Evolutionary conservation across 2,329 filamentous ascomycete species (phyloP).

Genomic region (Xenoacremonium recifei): DNA sequence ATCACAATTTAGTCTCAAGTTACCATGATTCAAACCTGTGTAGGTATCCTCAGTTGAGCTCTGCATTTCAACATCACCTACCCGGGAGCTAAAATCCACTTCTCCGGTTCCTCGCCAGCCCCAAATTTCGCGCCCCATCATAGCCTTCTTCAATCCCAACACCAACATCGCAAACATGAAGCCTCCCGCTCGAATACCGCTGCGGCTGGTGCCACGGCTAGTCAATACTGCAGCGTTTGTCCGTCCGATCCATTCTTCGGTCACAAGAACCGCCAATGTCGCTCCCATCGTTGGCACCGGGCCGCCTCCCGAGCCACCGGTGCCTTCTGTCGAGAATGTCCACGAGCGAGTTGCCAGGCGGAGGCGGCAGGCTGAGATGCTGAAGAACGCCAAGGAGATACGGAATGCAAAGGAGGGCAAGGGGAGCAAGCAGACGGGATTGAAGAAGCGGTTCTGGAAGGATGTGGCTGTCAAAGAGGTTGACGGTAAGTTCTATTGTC

Average conservation of each 20-base stretch:
- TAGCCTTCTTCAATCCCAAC: constrained; percentile 6
- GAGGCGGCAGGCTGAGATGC: constrained; percentile 53
- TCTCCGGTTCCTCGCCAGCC: not conserved
- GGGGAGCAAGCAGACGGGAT: constrained; percentile 42
- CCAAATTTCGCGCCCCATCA: constrained; percentile 8
- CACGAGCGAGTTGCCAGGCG: constrained; percentile 49
- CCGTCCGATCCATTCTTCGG: constrained; percentile 33
- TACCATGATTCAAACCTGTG: too few relatives aligned
- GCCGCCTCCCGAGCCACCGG: constrained; percentile 57
- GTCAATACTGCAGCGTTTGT: constrained; percentile 13
- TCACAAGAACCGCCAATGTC: constrained; percentile 43
- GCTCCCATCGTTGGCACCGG: constrained; percentile 55
- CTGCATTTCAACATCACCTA: too few relatives aligned
- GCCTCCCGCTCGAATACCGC: constrained; percentile 36
- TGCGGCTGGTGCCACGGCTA: constrained; percentile 33
- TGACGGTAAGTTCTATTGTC: constrained; percentile 48
- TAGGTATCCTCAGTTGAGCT: too few relatives aligned
- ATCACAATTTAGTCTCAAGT: too few relatives aligned
- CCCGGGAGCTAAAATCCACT: not conserved
- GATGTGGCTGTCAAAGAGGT: constrained; percentile 70
- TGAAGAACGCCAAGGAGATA: constrained; percentile 50
- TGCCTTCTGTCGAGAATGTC: constrained; percentile 39
- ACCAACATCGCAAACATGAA: constrained; percentile 37
- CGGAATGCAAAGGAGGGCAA: constrained; percentile 35
- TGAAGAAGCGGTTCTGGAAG: constrained; percentile 84